These are phyloP conservation scores for Cladorrhinum sp. DNA, from an alignment of 2,329 filamentous ascomycete species.

Conservation along the genomic window DNA sequence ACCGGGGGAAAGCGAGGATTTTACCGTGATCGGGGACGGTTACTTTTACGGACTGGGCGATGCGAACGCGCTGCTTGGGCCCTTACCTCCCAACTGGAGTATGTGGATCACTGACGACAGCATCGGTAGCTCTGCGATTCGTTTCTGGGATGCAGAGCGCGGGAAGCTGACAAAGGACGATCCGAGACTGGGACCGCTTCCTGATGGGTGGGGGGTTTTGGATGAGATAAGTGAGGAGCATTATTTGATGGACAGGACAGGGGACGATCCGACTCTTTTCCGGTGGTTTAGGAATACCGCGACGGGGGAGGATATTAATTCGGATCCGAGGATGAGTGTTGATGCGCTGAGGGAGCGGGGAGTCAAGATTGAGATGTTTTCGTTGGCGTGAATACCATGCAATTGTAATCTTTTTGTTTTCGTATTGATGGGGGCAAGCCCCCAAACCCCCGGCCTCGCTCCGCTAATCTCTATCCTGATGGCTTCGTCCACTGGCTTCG, in stretches of 20 bases:
- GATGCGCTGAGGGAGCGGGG: not conserved
- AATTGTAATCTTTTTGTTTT: no score
- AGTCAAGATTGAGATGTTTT: not conserved
- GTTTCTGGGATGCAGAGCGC: not conserved
- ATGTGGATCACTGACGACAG: not conserved
- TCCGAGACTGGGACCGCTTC: constrained; percentile 6
- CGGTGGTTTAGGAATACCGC: not conserved
- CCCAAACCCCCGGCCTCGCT: no score
- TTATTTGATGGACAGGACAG: not conserved
- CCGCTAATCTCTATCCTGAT: no score
- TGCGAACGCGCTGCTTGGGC: constrained; percentile 5
- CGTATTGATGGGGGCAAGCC: no score
- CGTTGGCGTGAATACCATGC: no score
- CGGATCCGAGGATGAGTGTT: not conserved
- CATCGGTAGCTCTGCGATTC: not conserved
- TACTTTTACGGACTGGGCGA: constrained; percentile 31
- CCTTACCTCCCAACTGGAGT: constrained; percentile 4
- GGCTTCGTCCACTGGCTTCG: no score
- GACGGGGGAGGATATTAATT: not conserved
- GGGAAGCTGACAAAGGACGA: not conserved
- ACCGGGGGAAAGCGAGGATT: constrained; percentile 12
- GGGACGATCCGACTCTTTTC: not conserved
- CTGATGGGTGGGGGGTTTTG: not conserved
- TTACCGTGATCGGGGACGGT: constrained; percentile 27
- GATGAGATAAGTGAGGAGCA: no score